Base-by-base conservation (phyloP, 306 rosid genomes). In the Lupinus albus region DNA sequence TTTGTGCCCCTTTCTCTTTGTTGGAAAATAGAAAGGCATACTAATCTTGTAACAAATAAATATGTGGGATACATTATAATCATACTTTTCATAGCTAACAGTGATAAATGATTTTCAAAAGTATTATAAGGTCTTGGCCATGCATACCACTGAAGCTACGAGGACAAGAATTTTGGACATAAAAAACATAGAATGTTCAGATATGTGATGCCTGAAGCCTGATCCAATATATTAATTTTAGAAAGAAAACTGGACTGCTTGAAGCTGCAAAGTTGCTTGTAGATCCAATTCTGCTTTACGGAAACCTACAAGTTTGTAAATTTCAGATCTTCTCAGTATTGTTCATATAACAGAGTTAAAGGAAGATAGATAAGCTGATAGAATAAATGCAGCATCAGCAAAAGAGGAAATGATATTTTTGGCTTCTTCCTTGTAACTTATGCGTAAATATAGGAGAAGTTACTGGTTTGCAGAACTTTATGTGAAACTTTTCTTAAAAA, bases 11-110 rank as follows among this genome's bases (percentile, higher is more conserved):
- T 15, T 25, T 62, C 11, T 53, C 21, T 16, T 70, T 55, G 52
- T 64, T 60, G 51, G 56, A 16, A 51, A 54, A 28, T 62, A 38
- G 18, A 45, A 48, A 57, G 73, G 30, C 45, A 32, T 65, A 50
- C 11, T 32, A 46, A 28, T 48, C 50, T 65, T 50, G 25, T 41
- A 30, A 38, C 36, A 50, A 58, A 57, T 58, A 28, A 41, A 64
- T 56, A 21, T 25, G 49, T 55, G 54, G 33, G 30, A 45, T 15
- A 16, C 58, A 50, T 49, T 16, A 7, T 7, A 16, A 15, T 1
- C 4, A 49, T 2, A 15, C 2, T 16, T 7, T 71, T 66, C 49
- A 20, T 20, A 2, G 42, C 11, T 32, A 32, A 64, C 38, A 44
- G 57, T 13, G 39, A 71, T 39, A 66, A 66, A 45, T 45, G 59